Evolutionary conservation across 495 filamentous ascomycete genomes (phyloP), one percentile per base, ranked within the genome.

Genomic region (Lasiosphaeriaceae sp.): DNA sequence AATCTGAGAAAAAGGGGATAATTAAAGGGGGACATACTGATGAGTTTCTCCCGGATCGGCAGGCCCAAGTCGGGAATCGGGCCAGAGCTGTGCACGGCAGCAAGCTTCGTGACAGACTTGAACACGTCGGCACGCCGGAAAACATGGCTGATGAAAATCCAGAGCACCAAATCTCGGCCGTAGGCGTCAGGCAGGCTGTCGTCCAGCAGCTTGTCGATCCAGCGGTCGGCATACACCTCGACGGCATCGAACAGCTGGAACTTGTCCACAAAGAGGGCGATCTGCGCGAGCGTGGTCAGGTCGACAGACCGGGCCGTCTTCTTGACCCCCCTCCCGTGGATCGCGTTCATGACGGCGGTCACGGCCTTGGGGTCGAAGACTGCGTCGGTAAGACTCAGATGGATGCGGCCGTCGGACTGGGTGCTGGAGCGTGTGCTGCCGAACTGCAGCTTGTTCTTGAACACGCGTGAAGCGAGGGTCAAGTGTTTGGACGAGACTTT

Each of bases 401-500:
- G 68, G 12, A 77, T 66, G n/a, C 66, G 71, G 3, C 78, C 74
- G 53, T 78, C 70, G 3, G 71, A 51, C 12, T 66, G 60, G 2
- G 60, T 65, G 2, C 37, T 35, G 11, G 51, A 45, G 52, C 55
- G n/a, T 52, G 39, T 34, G 55, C 62, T 65, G 56, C 63, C 65
- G 49, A 68, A 61, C 21, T 59, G 61, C 31, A 74, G 59, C 45
- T 65, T 67, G 54, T 48, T 64, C 44, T 68, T 69, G 60, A 85
- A 82, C 9, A 75, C 59, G 1, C 74, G 64, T 1, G 79, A 85
- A 2, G 75, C 73, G 19, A 82, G 57, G 0, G 60, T 69, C 17
- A 85, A 61, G 58, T 83, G 78, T 29, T 73, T 77, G 2, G 80
- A 80, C 14, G 79, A 84, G 8, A 82, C 77, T 45, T 74, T 77